Percentiles rank a stretch among this genome's conserved stretches.
Evolutionary conservation across 2,329 filamentous ascomycete genomes (phyloP).

Genomic region (Aspergillus sp.): DNA sequence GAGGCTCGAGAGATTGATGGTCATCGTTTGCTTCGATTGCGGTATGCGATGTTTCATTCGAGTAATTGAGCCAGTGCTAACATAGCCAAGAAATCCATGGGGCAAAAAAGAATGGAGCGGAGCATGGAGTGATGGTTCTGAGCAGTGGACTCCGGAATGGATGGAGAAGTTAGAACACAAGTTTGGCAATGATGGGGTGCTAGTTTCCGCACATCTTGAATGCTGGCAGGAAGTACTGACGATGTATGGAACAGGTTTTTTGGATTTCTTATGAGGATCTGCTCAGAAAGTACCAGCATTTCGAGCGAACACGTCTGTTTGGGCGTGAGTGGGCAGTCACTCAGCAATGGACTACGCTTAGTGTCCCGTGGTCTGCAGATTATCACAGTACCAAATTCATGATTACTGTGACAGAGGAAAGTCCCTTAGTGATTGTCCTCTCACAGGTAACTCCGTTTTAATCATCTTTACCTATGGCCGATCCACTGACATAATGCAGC

Average conservation of each 20-base stretch:
- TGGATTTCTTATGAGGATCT: slow-evolving; percentile 57
- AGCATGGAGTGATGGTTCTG: slow-evolving; percentile 73
- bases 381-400: slow-evolving; percentile 56
- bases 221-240: neutral
- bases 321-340: slow-evolving; percentile 54
- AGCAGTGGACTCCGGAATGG: slow-evolving; percentile 78
- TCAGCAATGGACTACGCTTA: slow-evolving; percentile 55
- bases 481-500: slow-evolving; percentile 22
- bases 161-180: slow-evolving; percentile 64
- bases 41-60: slow-evolving; percentile 29
- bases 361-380: slow-evolving; percentile 55
- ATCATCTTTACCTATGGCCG: too few species aligned
- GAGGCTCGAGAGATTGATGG: slow-evolving; percentile 56
- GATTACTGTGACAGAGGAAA: slow-evolving; percentile 45
- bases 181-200: slow-evolving; percentile 67
- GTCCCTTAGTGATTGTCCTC: slow-evolving; percentile 53
- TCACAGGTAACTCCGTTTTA: slow-evolving; percentile 37
- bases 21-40: slow-evolving; percentile 57
- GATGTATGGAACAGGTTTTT: slow-evolving; percentile 36
- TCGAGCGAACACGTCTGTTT: slow-evolving; percentile 56
- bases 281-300: slow-evolving; percentile 52
- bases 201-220: neutral
- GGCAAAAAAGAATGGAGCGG: slow-evolving; percentile 75
- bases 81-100: slow-evolving; percentile 62
- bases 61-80: slow-evolving; percentile 8